Base-by-base conservation (phyloP, 331 rosid species). In the Malus hybrid region DNA sequence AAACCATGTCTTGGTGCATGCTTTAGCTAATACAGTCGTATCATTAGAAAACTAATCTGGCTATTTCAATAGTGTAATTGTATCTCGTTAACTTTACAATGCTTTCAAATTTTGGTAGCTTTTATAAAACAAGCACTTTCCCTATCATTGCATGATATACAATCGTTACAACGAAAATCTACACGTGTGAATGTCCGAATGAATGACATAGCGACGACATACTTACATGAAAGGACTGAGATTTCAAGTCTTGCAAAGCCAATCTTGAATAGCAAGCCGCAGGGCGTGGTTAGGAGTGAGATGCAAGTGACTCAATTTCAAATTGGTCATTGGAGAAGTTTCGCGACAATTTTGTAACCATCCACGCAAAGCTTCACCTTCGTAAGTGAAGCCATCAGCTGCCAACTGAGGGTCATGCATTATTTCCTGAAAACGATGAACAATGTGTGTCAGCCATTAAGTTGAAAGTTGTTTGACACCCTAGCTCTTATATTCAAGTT, bases 381-480 rank as follows among this genome's bases (percentile, higher is more conserved):
- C 98, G 29, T 93, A 93, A 11, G 98, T 91, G 82, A 89, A 91
- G 70, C 97, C 98, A 61, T 91, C 98, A 9, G 93, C 96, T 30
- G 97, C 98, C 74, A 93, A 84, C 71, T 89, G 94, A 26, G 98
- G 98, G 72, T 93, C 95, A 6, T 85, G 88, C 98, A 93, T 93
- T 79, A 93, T 88, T 81, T 93, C 98, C 97, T 93, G 95, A 80
- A 93, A 74, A 44, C 75, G 74, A 80, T 6, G 80, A 85, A 44
- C 18, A 48, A 30, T 14, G 14, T 63, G 24, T 24, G 55, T 66
- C 30, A 81, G 81, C 77, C 24, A 24, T 24, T 24, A 24, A 24
- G 24, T 34, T 22, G 20, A n/a, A 53, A 44, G 5, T 56, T 22
- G 48, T 29, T 28, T 22, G 8, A n/a, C 5, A 5, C 30, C 24